Conservation (phyloP, 495 filamentous ascomycete genomes). For the Geoglossum glabrum region DNA sequence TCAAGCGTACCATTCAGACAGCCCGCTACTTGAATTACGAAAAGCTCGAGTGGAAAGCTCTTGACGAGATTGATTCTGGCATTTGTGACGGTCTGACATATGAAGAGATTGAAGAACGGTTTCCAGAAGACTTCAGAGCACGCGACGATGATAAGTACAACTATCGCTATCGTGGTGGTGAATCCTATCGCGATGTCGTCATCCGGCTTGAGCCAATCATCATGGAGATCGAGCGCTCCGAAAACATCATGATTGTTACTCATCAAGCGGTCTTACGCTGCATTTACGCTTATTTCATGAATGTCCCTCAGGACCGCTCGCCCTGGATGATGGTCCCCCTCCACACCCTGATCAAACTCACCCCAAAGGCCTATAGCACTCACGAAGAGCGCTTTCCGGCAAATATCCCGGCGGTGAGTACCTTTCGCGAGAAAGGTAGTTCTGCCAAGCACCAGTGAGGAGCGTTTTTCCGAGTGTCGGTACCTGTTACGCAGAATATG, state of each 20-base stretch:
- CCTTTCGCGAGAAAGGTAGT: conserved; percentile 61
- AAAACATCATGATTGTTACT: conserved; percentile 94
- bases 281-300: conserved; percentile 98
- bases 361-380: conserved; percentile 83
- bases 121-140: conserved; percentile 85
- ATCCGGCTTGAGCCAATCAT: conserved; percentile 97
- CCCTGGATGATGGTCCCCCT: conserved; percentile 97
- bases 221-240: conserved; percentile 91
- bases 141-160: conserved; percentile 98
- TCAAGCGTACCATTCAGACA: conserved; percentile 81
- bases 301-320: conserved; percentile 71
- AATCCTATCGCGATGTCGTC: conserved; percentile 93
- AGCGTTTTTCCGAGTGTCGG: background rate
- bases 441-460: background rate
- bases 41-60: conserved; percentile 93
- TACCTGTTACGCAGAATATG: background rate
- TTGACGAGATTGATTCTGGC: conserved; percentile 91
- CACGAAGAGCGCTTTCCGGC: conserved; percentile 70
- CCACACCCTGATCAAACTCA: conserved; percentile 90
- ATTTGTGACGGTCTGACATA: conserved; percentile 94
- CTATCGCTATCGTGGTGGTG: conserved; percentile 92
- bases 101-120: conserved; percentile 70
- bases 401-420: conserved; percentile 84
- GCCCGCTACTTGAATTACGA: conserved; percentile 69
- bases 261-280: conserved; percentile 93